phyloP scores from a whole-genome alignment of 106 monocot genomes.

The Gastrodia elata region DNA sequence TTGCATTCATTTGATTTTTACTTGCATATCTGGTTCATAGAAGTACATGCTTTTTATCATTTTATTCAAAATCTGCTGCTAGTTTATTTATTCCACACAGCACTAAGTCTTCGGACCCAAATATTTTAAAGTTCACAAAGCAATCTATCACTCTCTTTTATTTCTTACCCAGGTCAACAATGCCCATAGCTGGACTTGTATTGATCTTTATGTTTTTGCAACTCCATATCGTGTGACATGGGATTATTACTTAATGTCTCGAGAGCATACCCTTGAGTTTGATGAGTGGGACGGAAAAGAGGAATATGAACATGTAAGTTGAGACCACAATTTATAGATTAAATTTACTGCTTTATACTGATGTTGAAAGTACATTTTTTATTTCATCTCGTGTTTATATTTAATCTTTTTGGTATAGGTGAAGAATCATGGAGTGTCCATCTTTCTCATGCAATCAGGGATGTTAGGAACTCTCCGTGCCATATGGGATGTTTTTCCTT shows the following conservation, averaged over 20 bases:
- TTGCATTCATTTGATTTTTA: neutral
- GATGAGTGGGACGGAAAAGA: constrained; percentile 68
- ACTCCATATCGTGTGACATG: constrained; percentile 89
- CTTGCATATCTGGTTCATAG: neutral
- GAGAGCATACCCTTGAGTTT: constrained; percentile 81
- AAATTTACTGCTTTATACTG: neutral
- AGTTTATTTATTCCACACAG: neutral
- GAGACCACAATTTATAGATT: neutral
- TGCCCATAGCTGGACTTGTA: constrained; percentile 95
- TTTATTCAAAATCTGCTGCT: neutral
- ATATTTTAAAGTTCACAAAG: neutral
- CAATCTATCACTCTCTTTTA: neutral
- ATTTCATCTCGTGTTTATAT: constrained; percentile 4
- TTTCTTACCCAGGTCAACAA: constrained; percentile 35
- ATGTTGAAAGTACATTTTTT: neutral
- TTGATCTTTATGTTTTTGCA: constrained; percentile 93
- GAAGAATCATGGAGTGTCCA: constrained; percentile 54
- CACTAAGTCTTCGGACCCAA: neutral
- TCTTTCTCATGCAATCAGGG: constrained; percentile 83
- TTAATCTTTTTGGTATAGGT: constrained; percentile 34
- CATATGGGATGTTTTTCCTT: constrained; percentile 87
- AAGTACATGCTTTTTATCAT: neutral
- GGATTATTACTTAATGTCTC: constrained; percentile 83
- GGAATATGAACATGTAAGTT: constrained; percentile 87
- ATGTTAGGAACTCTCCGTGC: constrained; percentile 83